Base-by-base conservation (phyloP, 1,284 basidiomycete genomes). In the Chiua sp. region DNA sequence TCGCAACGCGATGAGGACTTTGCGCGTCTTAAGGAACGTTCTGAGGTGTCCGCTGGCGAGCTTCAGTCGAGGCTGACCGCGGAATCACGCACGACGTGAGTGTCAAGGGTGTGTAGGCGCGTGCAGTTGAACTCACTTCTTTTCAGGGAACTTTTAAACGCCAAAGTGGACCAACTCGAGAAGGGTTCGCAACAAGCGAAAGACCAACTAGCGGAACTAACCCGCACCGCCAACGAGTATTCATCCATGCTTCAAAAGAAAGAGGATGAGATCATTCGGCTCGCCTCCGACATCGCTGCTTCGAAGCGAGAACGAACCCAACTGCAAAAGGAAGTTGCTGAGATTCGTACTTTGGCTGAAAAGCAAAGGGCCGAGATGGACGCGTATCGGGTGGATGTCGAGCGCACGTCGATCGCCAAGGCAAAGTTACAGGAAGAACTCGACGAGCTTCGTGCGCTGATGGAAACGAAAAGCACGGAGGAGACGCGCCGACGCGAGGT, bases 401-500 rank as follows among this genome's bases (percentile, higher is more conserved):
- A 83, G 42, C 83, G 85, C 33, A 84, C 87, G 23, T 72, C 77
- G 12, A 74, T 77, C 6, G 77, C 82, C 8, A 84, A 87, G 42
- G 76, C 79, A 48, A 90, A 88, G 65, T 77, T 97, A 18, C 89
- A 95, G 69, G 84, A 81, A 51, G 94, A 98, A 74, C 80, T 98
- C 16, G 96, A 98, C 69, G 93, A 94, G 65, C 81, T 97, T 7
- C 87, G 96, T 8, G 79, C 83, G 23, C 76, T 93, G 22, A 87
- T 98, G 80, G 88, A 90, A 56, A 91, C 92, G 7, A 97, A 96
- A 76, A 86, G 88, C 1, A 91, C 88, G 23, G 96, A 98, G 72
- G 95, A 96, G 69, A 90, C 86, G 37, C 90, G 91, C 59, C 87
- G 92, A 28, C 86, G 84, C 53, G 93, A 98, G 72, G 92, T 88